Evolutionary conservation across 768 basidiomycete genomes (phyloP).

Genomic region (Xerocomus spinulosus): DNA sequence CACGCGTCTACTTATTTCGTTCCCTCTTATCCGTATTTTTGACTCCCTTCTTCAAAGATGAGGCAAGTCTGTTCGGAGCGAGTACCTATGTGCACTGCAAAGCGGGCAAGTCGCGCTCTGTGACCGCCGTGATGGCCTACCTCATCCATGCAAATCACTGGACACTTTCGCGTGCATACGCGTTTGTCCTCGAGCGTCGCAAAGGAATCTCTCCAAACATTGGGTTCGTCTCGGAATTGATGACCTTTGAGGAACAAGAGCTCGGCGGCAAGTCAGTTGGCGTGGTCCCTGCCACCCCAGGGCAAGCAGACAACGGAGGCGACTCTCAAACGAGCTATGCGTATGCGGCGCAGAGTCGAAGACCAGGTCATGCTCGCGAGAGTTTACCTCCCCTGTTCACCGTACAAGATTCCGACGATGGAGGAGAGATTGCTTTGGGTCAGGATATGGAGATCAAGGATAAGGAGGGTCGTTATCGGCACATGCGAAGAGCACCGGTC

Average conservation of each 20-base stretch:
- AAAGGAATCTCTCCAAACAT: slow-evolving; percentile 97
- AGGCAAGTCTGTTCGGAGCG: slow-evolving; percentile 83
- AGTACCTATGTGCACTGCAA: slow-evolving; percentile 96
- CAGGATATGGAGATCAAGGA: slow-evolving; percentile 92
- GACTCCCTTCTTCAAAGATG: slow-evolving; percentile 50
- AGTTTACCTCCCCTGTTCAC: slow-evolving; percentile 44
- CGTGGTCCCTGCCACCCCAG: slow-evolving; percentile 15
- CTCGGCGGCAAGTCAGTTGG: slow-evolving; percentile 53
- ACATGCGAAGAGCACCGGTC: slow-evolving; percentile 82
- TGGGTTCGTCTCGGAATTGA: slow-evolving; percentile 94
- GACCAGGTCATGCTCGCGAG: slow-evolving; percentile 67
- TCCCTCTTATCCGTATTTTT: slow-evolving; percentile 2
- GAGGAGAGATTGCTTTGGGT: slow-evolving; percentile 42
- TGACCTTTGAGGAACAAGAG: slow-evolving; percentile 93
- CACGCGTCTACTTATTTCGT: slow-evolving; percentile 1
- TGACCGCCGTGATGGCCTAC: slow-evolving; percentile 95
- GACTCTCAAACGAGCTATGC: slow-evolving; percentile 36
- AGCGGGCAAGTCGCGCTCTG: slow-evolving; percentile 92
- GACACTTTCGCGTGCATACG: slow-evolving; percentile 88
- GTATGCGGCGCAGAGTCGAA: slow-evolving; percentile 44
- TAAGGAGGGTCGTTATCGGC: slow-evolving; percentile 77
- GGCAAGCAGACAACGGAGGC: slow-evolving; percentile 16
- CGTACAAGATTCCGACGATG: slow-evolving; percentile 26
- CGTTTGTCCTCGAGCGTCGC: slow-evolving; percentile 86
- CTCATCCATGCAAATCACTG: slow-evolving; percentile 97